phyloP scores from a whole-genome alignment of 202 grass and related monocot species.

The Brachypodium distachyon region DNA sequence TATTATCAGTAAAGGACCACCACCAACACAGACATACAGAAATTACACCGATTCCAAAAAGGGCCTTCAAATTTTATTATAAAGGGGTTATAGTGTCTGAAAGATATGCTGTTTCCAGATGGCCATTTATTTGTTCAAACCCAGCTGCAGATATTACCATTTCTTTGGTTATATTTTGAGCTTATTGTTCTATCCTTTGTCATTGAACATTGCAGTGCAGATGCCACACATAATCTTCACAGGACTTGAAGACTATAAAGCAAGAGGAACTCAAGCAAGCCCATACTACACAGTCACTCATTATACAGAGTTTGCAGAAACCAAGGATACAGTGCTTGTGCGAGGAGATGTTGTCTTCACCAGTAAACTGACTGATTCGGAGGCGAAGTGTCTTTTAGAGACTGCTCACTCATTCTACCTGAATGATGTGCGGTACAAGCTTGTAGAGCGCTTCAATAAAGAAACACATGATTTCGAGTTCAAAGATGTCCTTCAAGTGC shows the following conservation, averaged over 20 bases:
- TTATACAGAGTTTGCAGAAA: constrained; percentile 76
- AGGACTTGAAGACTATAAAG: constrained; percentile 95
- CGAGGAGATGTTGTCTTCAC: constrained; percentile 92
- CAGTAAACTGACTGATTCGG: constrained; percentile 69
- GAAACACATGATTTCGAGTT: constrained; percentile 80
- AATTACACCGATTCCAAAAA: no score
- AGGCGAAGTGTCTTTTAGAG: constrained; percentile 75
- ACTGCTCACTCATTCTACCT: constrained; percentile 83
- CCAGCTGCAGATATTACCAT: not conserved
- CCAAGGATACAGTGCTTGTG: constrained; percentile 69
- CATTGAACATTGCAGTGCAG: constrained; percentile 43
- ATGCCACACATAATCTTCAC: constrained; percentile 91
- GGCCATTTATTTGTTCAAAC: not conserved
- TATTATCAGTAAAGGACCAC: not conserved
- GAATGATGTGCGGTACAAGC: constrained; percentile 69
- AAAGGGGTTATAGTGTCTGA: not conserved
- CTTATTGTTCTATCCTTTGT: not conserved
- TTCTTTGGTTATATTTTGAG: not conserved
- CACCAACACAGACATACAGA: not conserved
- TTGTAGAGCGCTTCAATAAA: constrained; percentile 92
- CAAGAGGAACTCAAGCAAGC: constrained; percentile 92
- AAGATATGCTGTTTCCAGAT: not conserved
- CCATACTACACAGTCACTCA: constrained; percentile 75
- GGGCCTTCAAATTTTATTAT: no score
- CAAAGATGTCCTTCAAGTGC: constrained; percentile 66